These are phyloP conservation scores for Nemania abortiva DNA, from an alignment of 2,329 filamentous ascomycete species.

Conservation along the genomic window DNA sequence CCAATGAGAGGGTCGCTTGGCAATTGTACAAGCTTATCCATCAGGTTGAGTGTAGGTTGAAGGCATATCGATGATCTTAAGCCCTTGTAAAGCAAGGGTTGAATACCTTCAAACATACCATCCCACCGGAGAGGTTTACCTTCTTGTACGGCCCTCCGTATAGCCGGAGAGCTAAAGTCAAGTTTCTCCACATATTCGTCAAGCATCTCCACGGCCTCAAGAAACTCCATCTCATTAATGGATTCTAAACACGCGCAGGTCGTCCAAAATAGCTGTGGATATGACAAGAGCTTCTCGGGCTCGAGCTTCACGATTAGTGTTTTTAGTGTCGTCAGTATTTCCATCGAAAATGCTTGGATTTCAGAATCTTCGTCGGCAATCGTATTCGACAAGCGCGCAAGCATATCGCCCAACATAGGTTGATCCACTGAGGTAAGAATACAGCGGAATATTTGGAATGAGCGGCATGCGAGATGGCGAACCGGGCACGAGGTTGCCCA, in stretches of 20 bases:
- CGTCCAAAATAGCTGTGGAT: slow-evolving; percentile 97
- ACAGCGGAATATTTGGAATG: slow-evolving; percentile 96
- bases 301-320: slow-evolving; percentile 90
- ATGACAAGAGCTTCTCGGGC: slow-evolving; percentile 82
- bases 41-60: slow-evolving; percentile 78
- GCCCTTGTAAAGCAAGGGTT: slow-evolving; percentile 90
- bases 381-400: slow-evolving; percentile 93
- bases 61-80: slow-evolving; percentile 87
- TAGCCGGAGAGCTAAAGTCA: slow-evolving; percentile 77
- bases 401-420: slow-evolving; percentile 95
- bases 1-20: slow-evolving; percentile 86
- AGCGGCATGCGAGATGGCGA: slow-evolving; percentile 92
- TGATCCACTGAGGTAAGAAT: slow-evolving; percentile 92
- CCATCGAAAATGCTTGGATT: slow-evolving; percentile 97
- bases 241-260: slow-evolving; percentile 96
- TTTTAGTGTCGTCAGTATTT: slow-evolving; percentile 93
- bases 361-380: slow-evolving; percentile 95
- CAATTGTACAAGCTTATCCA: slow-evolving; percentile 82
- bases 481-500: slow-evolving; percentile 99
- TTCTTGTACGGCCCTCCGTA: slow-evolving; percentile 79
- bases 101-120: slow-evolving; percentile 86
- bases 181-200: slow-evolving; percentile 87
- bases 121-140: slow-evolving; percentile 90
- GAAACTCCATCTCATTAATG: slow-evolving; percentile 94
- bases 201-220: slow-evolving; percentile 91